phyloP scores from a whole-genome alignment of 805 yeast genomes.

The Candida tammaniensis region DNA sequence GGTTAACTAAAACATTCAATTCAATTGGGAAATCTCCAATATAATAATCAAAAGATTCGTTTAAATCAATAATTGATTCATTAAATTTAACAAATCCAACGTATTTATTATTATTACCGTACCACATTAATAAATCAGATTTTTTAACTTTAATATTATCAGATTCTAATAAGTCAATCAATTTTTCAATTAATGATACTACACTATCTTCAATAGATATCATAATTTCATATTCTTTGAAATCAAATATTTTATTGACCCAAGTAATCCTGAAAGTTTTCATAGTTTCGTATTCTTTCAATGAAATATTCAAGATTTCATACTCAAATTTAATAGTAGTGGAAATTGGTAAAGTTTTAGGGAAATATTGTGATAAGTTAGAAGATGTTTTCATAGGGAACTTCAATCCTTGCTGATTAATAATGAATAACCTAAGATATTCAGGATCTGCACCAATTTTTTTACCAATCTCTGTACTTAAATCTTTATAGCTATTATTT shows the following conservation, averaged over 20 bases:
- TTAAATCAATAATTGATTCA: slow-evolving; percentile 30
- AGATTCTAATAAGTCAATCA: slow-evolving; percentile 54
- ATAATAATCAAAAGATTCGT: slow-evolving; percentile 34
- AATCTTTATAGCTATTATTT: slow-evolving; percentile 52
- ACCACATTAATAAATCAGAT: slow-evolving; percentile 55
- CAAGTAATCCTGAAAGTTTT: slow-evolving; percentile 63
- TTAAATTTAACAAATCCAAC: slow-evolving; percentile 37
- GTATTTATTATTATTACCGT: slow-evolving; percentile 41
- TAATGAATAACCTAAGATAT: slow-evolving; percentile 63
- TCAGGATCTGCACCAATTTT: slow-evolving; percentile 54
- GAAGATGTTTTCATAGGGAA: slow-evolving; percentile 41
- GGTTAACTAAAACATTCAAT: slow-evolving; percentile 33
- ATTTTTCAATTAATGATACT: slow-evolving; percentile 47
- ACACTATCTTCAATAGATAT: slow-evolving; percentile 64
- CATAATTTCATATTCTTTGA: slow-evolving; percentile 63
- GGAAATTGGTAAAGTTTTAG: slow-evolving; percentile 42
- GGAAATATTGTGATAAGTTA: slow-evolving; percentile 40
- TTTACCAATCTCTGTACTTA: slow-evolving; percentile 61
- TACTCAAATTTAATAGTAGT: slow-evolving; percentile 55
- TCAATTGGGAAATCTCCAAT: slow-evolving; percentile 44
- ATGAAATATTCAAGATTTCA: slow-evolving; percentile 71
- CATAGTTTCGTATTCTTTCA: slow-evolving; percentile 76
- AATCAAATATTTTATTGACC: slow-evolving; percentile 69
- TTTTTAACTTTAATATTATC: slow-evolving; percentile 34
- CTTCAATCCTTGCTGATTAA: slow-evolving; percentile 55